A percentile compares a stretch with the other conserved stretches of the same genome.
Conservation (phyloP, 2,329 filamentous ascomycete species). For the Ceratocystis ficicola region DNA sequence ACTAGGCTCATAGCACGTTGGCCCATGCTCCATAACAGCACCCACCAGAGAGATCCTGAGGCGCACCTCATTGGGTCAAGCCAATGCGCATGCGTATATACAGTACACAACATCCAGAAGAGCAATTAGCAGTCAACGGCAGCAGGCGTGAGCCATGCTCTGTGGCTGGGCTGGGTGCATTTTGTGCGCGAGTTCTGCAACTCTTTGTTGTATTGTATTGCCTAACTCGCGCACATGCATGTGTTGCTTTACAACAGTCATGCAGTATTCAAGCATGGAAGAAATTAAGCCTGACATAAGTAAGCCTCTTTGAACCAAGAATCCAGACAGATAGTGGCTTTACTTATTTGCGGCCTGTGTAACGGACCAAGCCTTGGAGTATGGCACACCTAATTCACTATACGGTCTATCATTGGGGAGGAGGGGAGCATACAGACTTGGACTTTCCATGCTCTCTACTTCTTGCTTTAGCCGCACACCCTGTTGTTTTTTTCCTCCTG, state of each 20-base stretch:
- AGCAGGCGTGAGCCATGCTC: background rate
- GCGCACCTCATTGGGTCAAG: background rate
- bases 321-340: background rate
- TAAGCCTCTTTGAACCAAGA: background rate
- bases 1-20: conserved; percentile 9
- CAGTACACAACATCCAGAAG: background rate
- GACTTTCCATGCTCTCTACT: too few relatives aligned
- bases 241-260: background rate
- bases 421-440: too few relatives aligned
- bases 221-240: background rate
- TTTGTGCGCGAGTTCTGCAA: background rate
- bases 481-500: background rate
- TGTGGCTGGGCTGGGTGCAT: background rate
- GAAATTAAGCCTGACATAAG: background rate
- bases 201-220: background rate
- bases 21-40: background rate
- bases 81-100: background rate
- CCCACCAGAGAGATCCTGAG: background rate
- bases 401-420: background rate
- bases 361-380: background rate
- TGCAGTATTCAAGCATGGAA: background rate
- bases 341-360: background rate
- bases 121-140: background rate
- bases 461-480: background rate
- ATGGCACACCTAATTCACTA: background rate